Evolutionary conservation across 2,329 filamentous ascomycete genomes (phyloP).

Genomic region (Microascus cirrosus): DNA sequence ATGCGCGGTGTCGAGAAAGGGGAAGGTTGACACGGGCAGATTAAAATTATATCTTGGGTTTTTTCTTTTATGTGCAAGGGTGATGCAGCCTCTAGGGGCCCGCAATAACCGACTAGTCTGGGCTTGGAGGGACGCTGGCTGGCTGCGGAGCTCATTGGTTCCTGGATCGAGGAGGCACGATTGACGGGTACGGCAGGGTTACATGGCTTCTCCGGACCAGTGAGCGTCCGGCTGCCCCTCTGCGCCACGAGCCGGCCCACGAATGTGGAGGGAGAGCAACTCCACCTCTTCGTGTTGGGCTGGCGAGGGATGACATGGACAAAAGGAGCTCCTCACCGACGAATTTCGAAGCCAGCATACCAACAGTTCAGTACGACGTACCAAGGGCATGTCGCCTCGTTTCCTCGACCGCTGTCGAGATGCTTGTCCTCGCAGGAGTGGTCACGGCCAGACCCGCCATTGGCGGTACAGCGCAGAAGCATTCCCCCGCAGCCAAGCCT

Average conservation of each 20-base stretch:
- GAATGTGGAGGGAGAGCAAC: background rate
- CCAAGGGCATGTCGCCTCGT: background rate
- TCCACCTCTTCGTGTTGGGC: background rate
- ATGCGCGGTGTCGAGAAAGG: slow-evolving; percentile 1
- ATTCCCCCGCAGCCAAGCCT: background rate
- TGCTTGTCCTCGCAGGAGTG: background rate
- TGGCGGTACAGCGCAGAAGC: background rate
- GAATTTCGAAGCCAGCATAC: background rate
- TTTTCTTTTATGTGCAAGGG: slow-evolving; percentile 3
- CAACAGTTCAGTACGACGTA: too few relatives aligned
- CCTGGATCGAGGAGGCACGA: background rate
- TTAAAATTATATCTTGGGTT: slow-evolving; percentile 6
- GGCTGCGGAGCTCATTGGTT: slow-evolving; percentile 4
- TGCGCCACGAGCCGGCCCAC: background rate
- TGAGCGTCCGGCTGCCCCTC: too few relatives aligned
- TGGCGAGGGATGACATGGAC: background rate
- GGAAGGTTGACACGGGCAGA: slow-evolving; percentile 2
- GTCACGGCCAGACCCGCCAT: background rate
- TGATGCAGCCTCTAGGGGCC: background rate
- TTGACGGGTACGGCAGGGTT: slow-evolving; percentile 1
- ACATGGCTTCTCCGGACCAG: background rate
- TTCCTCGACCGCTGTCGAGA: too few relatives aligned
- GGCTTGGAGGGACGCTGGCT: background rate
- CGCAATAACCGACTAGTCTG: background rate
- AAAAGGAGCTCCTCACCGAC: background rate